phyloP scores from a whole-genome alignment of 768 basidiomycete genomes.

The Mycena pura region DNA sequence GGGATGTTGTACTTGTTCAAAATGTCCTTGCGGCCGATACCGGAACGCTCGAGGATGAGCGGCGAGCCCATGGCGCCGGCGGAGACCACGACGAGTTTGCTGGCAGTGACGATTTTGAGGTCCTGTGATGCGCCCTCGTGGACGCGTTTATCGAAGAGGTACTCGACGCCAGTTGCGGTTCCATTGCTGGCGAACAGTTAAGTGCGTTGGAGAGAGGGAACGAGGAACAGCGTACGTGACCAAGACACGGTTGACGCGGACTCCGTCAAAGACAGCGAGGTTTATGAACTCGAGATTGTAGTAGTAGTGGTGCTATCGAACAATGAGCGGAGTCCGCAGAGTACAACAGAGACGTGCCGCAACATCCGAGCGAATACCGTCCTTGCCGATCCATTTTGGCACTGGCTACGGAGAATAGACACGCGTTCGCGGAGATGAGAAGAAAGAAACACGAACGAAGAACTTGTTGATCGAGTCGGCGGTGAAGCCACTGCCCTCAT shows the following conservation, averaged over 20 bases:
- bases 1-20: slow-evolving; percentile 37
- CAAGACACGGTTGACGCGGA: slow-evolving; percentile 32
- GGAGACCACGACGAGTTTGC: slow-evolving; percentile 43
- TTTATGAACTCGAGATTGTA: slow-evolving; percentile 35
- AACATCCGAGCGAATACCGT: not conserved
- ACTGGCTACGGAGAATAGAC: not conserved
- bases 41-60: slow-evolving; percentile 58
- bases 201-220: not conserved
- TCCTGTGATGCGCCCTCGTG: slow-evolving; percentile 15
- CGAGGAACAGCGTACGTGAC: slow-evolving; percentile 25
- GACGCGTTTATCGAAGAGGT: slow-evolving; percentile 19
- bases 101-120: slow-evolving; percentile 30
- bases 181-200: slow-evolving; percentile 28
- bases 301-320: slow-evolving; percentile 34
- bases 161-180: slow-evolving; percentile 20
- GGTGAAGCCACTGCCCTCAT: slow-evolving; percentile 22
- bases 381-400: slow-evolving; percentile 4
- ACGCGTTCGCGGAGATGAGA: not conserved
- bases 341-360: not conserved
- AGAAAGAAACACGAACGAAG: slow-evolving; percentile 2
- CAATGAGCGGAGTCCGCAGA: not conserved
- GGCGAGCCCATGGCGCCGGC: slow-evolving; percentile 44
- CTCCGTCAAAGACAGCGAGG: slow-evolving; percentile 27
- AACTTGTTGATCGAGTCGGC: slow-evolving; percentile 5
- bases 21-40: slow-evolving; percentile 41